phyloP scores from a whole-genome alignment of 352 stramenopile genomes.

The Pythium apleroticum region DNA sequence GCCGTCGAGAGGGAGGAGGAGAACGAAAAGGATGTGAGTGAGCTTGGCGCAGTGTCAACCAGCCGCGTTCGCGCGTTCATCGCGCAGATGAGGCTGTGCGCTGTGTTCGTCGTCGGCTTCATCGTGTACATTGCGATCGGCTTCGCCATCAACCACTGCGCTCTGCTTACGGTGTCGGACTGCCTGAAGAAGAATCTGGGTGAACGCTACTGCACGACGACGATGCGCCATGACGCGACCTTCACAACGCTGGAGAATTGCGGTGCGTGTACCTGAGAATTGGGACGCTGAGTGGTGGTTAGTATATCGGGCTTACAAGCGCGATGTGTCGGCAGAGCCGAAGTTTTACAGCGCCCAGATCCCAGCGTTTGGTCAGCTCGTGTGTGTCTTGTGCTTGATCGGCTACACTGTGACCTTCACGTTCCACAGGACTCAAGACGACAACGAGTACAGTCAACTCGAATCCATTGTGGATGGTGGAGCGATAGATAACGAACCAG shows the following conservation, averaged over 20 bases:
- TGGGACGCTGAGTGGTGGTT: too few species aligned
- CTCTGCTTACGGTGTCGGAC: neutral
- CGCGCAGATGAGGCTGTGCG: neutral
- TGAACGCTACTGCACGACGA: neutral
- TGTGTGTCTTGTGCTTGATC: neutral
- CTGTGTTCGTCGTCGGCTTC: neutral
- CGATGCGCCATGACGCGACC: neutral
- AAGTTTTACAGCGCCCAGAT: neutral
- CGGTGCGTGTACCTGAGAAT: too few species aligned
- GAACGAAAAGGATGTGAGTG: neutral
- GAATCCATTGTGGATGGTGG: neutral
- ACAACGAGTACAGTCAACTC: neutral
- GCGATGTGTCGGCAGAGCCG: too few species aligned
- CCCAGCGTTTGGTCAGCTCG: neutral
- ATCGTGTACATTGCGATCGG: neutral
- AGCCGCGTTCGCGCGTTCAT: neutral
- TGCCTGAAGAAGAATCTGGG: neutral
- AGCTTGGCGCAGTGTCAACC: neutral
- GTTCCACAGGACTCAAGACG: neutral
- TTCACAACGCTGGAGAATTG: neutral
- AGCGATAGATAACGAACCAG: conserved; percentile 4
- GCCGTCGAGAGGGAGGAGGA: neutral
- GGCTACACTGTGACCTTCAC: neutral
- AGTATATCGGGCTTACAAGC: too few species aligned
- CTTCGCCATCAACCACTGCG: neutral